Base-by-base conservation (phyloP, 2,329 filamentous ascomycete genomes). In the Chaetomium globosum region DNA sequence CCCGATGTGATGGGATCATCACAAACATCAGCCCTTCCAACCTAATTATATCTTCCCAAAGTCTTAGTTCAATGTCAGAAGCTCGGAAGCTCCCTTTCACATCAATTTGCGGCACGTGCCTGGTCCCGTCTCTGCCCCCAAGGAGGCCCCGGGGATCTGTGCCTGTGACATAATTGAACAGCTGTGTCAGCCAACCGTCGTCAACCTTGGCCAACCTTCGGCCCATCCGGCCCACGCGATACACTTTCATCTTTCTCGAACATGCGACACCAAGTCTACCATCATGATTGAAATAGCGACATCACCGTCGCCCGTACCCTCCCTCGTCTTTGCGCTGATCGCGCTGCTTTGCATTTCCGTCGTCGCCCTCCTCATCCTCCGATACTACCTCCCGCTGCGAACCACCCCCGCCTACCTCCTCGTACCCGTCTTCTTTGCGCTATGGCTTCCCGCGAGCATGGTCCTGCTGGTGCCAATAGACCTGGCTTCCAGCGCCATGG, bases 391-490 rank as follows among this genome's bases (percentile, higher is more conserved):
- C 10, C 94, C 94, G 2, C 83, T 99, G 39, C 92, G 95, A 71
- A 88, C 89, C 7, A 98, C 95, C 0, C 94, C 95, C 0, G 91
- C 89, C 66, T 97, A 96, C 78, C 88, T 98, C 59, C 84, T 93
- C 59, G 85, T 97, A 1, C 94, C 95, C 43, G 92, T 99, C 68
- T 99, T 99, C 80, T 90, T 99, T 71, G 92, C 94, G n/a, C 85
- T 99, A 71, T 93, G 92, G 74, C 86, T 99, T 6, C 96, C 95
- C 12, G 92, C 92, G 55, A 93, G 91, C 76, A 94, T 96, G 73
- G 87, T 98, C 28, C 82, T 99, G 28, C 86, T 99, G 26, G 93
- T 99, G 7, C 95, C 95, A 5, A 96, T 99, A 76, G 95, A 99
- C 77, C 87, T 99, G 70, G 93, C 94, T 1, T 97, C 93, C 7